These are phyloP conservation scores for Tetracentron sinense DNA, from an alignment of 164 flowering plant species.

Conservation along the genomic window DNA sequence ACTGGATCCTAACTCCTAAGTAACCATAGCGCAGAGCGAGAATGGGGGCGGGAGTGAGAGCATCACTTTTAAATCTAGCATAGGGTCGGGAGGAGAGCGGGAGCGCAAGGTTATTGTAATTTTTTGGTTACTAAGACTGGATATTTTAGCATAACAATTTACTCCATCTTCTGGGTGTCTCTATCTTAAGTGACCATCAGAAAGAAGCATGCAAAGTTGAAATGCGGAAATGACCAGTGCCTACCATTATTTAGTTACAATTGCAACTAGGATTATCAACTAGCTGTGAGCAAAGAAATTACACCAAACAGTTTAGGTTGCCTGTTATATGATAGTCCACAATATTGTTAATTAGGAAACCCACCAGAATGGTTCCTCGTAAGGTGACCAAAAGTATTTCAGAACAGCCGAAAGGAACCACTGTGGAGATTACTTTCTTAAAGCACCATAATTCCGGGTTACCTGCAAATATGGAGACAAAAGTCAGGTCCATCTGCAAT, in stretches of 20 bases:
- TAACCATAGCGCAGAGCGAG: no score
- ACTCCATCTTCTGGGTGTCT: no score
- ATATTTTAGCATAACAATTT: no score
- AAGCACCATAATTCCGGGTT: conserved; percentile 74
- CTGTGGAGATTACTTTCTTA: conserved; percentile 41
- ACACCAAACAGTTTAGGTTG: neutral
- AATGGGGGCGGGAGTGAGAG: no score
- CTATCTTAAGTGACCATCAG: no score
- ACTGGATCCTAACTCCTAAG: no score
- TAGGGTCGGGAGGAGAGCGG: no score
- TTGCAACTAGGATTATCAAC: neutral
- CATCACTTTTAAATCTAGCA: no score
- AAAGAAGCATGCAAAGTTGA: no score
- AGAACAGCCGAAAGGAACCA: neutral
- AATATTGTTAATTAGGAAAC: neutral
- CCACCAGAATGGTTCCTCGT: neutral
- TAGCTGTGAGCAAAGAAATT: neutral
- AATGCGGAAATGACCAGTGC: neutral
- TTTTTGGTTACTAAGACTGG: no score
- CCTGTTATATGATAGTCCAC: neutral
- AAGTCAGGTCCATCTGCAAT: conserved; percentile 1
- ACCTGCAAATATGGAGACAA: conserved; percentile 35
- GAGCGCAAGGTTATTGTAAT: no score
- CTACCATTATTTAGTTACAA: neutral
- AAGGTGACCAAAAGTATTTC: neutral